Conservation (phyloP, 176 grass and related monocot species). For the Oryza glumipatula region DNA sequence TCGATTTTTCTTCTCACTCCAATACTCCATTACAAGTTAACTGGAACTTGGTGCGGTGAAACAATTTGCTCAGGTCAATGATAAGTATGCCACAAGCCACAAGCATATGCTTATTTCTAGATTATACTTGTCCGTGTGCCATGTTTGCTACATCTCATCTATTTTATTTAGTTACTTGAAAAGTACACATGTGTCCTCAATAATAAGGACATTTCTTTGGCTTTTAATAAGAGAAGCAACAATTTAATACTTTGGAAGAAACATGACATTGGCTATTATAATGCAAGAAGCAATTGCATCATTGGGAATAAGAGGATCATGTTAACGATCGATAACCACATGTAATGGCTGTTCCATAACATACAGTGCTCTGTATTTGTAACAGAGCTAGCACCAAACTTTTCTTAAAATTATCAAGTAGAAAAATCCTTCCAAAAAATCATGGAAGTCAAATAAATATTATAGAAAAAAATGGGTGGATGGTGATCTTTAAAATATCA, state of each 20-base stretch:
- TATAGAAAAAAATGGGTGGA: constrained; percentile 8
- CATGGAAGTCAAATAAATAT: constrained; percentile 7
- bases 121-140: neutral
- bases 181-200: neutral
- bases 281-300: neutral
- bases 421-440: neutral
- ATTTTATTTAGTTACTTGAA: neutral
- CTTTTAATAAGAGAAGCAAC: neutral
- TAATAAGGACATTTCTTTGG: neutral
- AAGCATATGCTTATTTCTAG: constrained; percentile 4
- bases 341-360: neutral
- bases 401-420: neutral
- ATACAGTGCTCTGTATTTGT: neutral
- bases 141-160: neutral
- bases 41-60: neutral
- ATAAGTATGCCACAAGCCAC: neutral
- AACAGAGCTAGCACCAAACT: neutral
- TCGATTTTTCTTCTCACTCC: neutral
- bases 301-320: constrained; percentile 8
- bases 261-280: neutral
- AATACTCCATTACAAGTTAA: neutral
- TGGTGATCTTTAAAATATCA: neutral
- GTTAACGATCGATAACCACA: neutral
- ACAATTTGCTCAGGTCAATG: constrained; percentile 20
- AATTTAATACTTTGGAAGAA: neutral